phyloP scores from a whole-genome alignment of 164 flowering plant species.

The Vitis amurensis region DNA sequence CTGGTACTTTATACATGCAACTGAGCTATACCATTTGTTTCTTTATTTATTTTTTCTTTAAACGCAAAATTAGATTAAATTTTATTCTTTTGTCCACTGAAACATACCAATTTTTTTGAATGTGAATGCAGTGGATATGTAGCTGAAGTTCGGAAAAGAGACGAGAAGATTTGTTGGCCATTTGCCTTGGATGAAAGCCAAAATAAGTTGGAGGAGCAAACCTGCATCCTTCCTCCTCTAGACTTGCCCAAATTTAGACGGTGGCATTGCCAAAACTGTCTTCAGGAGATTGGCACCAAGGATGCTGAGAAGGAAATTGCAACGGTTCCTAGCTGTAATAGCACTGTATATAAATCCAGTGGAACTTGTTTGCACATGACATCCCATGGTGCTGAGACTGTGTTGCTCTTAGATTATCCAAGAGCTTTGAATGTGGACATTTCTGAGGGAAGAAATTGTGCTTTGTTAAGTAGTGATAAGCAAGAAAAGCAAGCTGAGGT shows the following conservation, averaged over 20 bases:
- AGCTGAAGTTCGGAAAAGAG: conserved; percentile 50
- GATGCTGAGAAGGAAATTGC: conserved; percentile 11
- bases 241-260: conserved; percentile 48
- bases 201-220: conserved; percentile 23
- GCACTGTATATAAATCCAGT: conserved; percentile 10
- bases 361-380: conserved; percentile 6
- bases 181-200: conserved; percentile 30
- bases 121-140: conserved; percentile 62
- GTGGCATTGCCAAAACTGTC: conserved; percentile 64
- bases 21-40: too few species aligned
- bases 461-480: conserved; percentile 14
- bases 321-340: conserved; percentile 4
- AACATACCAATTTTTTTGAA: conserved; percentile 8
- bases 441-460: conserved; percentile 15
- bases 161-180: conserved; percentile 57
- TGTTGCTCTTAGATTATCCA: conserved; percentile 20
- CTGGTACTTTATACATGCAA: too few species aligned
- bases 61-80: too few species aligned
- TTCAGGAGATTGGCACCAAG: conserved; percentile 15
- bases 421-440: conserved; percentile 8
- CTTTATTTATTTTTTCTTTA: too few species aligned
- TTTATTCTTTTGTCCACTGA: too few species aligned
- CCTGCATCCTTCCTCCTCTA: conserved; percentile 51
- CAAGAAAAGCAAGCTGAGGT: conserved; percentile 26
- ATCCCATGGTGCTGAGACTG: conserved; percentile 15